phyloP scores from a whole-genome alignment of 352 stramenopile genomes.

The Plasmopara viticola region DNA sequence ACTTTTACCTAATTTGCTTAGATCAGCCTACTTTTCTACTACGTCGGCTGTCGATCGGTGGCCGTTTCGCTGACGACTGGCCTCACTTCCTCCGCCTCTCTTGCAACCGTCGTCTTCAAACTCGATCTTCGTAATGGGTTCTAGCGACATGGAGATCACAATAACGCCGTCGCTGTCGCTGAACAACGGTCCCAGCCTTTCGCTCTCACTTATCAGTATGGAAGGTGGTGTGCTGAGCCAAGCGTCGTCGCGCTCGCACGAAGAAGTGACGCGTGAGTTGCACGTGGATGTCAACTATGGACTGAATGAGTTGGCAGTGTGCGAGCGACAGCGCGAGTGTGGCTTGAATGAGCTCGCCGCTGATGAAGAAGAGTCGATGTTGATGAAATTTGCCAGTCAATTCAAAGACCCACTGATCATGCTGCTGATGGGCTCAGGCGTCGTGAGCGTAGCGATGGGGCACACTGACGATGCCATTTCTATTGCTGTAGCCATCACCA shows the following conservation, averaged over 20 bases:
- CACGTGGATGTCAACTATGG: constrained; percentile 61
- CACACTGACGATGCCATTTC: constrained; percentile 94
- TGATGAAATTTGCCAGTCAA: constrained; percentile 89
- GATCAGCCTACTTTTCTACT: too few relatives aligned
- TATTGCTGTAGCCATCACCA: constrained; percentile 93
- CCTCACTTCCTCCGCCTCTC: too few relatives aligned
- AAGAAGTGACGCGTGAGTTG: constrained; percentile 60
- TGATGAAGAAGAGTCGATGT: constrained; percentile 79
- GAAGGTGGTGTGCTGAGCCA: constrained; percentile 23
- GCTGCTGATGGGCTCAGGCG: constrained; percentile 90
- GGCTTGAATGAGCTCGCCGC: constrained; percentile 64
- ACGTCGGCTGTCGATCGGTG: too few relatives aligned
- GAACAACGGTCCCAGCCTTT: constrained; percentile 8
- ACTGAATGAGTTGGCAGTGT: constrained; percentile 43
- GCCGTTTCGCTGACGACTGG: neutral
- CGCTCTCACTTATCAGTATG: constrained; percentile 12
- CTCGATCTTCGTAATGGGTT: constrained; percentile 1
- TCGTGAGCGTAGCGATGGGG: constrained; percentile 88
- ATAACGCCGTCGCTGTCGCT: constrained; percentile 16
- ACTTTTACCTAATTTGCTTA: too few relatives aligned
- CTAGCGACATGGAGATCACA: constrained; percentile 16
- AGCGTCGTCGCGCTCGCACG: constrained; percentile 38
- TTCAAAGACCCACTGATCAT: constrained; percentile 97
- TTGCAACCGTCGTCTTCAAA: constrained; percentile 2
- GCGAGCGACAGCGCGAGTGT: constrained; percentile 60